These are phyloP conservation scores for Diaporthe aspalathi DNA, from an alignment of 2,329 filamentous ascomycete species.

Conservation along the genomic window DNA sequence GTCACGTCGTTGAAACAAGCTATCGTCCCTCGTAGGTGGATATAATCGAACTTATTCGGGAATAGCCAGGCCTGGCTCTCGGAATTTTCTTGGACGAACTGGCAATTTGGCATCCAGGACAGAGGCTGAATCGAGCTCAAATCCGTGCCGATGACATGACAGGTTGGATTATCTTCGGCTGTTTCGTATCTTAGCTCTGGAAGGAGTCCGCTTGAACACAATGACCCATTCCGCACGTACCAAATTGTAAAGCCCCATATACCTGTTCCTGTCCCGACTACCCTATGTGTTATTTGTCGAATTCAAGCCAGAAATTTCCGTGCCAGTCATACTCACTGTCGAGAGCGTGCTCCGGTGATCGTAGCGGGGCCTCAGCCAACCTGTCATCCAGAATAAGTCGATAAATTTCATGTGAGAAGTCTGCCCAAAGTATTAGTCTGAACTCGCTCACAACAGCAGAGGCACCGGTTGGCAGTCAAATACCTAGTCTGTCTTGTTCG, in stretches of 20 bases:
- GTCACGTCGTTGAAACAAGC: too few relatives aligned
- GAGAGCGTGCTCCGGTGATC: too few relatives aligned
- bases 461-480: too few relatives aligned
- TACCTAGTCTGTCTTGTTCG: constrained; percentile 21
- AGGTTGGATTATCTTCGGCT: constrained; percentile 23
- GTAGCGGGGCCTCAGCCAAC: too few relatives aligned
- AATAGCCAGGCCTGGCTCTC: constrained; percentile 2
- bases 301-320: too few relatives aligned
- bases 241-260: constrained; percentile 19
- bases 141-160: constrained; percentile 17
- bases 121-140: constrained; percentile 12
- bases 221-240: background rate
- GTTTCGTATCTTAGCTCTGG: background rate
- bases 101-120: constrained; percentile 25
- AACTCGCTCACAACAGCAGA: background rate
- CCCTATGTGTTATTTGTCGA: background rate
- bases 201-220: too few relatives aligned
- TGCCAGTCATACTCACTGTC: too few relatives aligned
- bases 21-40: too few relatives aligned
- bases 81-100: constrained; percentile 17
- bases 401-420: too few relatives aligned
- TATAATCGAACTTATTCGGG: too few relatives aligned
- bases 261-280: constrained; percentile 24
- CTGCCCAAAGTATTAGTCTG: background rate
- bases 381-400: too few relatives aligned